These are phyloP conservation scores for Quercus tomentella DNA, from an alignment of 331 rosid genomes.

Conservation along the genomic window DNA sequence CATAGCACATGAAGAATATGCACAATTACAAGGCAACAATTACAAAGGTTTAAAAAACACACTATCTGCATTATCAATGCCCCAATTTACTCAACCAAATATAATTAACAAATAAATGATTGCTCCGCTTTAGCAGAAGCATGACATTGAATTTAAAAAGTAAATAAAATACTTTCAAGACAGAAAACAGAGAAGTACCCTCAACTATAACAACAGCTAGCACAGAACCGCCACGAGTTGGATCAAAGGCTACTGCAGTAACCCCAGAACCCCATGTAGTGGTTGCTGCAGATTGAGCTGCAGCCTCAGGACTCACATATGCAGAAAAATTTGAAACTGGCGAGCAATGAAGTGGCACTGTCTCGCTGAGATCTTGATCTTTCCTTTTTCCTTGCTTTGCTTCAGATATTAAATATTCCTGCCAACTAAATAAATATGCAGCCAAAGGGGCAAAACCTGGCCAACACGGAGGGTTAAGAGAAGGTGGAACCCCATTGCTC, in stretches of 20 bases:
- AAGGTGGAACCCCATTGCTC: slow-evolving; percentile 60
- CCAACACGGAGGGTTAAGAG: slow-evolving; percentile 73
- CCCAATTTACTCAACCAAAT: neutral
- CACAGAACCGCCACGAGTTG: slow-evolving; percentile 89
- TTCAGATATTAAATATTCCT: slow-evolving; percentile 71
- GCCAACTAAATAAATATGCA: slow-evolving; percentile 92
- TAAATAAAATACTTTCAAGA: neutral
- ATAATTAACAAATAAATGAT: neutral
- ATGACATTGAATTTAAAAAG: neutral
- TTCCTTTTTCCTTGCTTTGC: slow-evolving; percentile 63
- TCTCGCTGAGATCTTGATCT: slow-evolving; percentile 51
- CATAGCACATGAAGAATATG: neutral
- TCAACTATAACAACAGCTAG: slow-evolving; percentile 86
- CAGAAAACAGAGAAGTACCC: slow-evolving; percentile 44
- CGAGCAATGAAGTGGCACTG: slow-evolving; percentile 78
- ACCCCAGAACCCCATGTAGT: slow-evolving; percentile 99
- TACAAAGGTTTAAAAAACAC: neutral
- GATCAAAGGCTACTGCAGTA: slow-evolving; percentile 93
- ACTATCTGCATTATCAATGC: neutral
- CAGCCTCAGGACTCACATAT: slow-evolving; percentile 88
- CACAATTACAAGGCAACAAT: neutral
- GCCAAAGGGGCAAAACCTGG: slow-evolving; percentile 88
- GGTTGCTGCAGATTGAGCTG: slow-evolving; percentile 86
- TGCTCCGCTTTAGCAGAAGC: neutral
- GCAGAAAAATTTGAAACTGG: slow-evolving; percentile 98